Evolutionary conservation across 768 basidiomycete species (phyloP).

Genomic region (Pleurotus pulmonarius): DNA sequence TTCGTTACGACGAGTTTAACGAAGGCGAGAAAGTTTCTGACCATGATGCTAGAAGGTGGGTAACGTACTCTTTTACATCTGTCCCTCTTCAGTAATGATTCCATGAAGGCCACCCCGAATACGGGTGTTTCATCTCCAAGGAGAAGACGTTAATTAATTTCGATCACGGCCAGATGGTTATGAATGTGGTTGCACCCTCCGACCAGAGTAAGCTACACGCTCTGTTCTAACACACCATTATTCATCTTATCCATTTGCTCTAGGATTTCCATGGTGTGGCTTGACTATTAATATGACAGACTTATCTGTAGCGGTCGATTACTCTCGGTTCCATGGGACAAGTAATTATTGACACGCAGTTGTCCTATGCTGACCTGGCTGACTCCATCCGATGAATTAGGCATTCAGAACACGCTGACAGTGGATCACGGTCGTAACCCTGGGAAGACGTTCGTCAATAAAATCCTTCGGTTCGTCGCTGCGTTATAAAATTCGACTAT

Average conservation of each 20-base stretch:
- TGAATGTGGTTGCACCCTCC: constrained; percentile 47
- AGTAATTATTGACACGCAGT: constrained; percentile 32
- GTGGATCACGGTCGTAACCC: constrained; percentile 63
- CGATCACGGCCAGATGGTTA: constrained; percentile 50
- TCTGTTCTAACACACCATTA: neutral
- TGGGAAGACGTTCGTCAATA: constrained; percentile 60
- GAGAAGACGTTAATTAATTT: constrained; percentile 93
- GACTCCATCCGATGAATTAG: constrained; percentile 19
- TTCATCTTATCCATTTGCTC: neutral
- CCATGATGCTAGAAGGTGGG: constrained; percentile 70
- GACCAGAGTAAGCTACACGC: constrained; percentile 32
- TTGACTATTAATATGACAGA: constrained; percentile 70
- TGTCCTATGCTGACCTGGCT: neutral
- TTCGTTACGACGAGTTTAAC: constrained; percentile 67
- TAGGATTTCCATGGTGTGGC: constrained; percentile 95
- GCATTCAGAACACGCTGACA: constrained; percentile 63
- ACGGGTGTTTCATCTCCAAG: constrained; percentile 85
- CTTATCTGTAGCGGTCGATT: constrained; percentile 79
- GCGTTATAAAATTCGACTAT: neutral
- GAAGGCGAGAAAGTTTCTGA: constrained; percentile 67
- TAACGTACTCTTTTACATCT: neutral
- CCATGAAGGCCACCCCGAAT: constrained; percentile 78
- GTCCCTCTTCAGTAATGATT: neutral
- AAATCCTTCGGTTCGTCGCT: constrained; percentile 66
- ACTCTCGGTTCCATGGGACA: constrained; percentile 57